Evolutionary conservation across 23 red algal genomes (phyloP).

Genomic region (Gracilaria domingensis): DNA sequence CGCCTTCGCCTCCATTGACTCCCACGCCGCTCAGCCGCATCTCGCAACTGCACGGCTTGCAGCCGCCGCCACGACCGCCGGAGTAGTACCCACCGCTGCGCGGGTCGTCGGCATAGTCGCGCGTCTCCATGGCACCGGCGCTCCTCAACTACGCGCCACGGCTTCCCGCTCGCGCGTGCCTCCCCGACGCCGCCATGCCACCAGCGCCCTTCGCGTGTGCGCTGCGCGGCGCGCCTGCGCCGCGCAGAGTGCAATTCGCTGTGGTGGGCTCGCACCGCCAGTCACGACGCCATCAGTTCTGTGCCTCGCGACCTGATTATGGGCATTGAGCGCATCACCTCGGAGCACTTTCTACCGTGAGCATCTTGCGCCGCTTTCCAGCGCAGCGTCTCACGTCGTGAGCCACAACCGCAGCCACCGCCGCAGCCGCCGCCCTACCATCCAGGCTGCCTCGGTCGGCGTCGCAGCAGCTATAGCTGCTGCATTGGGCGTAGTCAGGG

Average conservation of each 20-base stretch:
- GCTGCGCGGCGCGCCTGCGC: too few species aligned
- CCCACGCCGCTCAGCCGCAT: slow-evolving; percentile 4
- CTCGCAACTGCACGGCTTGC: neutral
- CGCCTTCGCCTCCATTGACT: neutral
- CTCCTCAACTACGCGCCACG: slow-evolving; percentile 35
- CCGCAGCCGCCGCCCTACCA: too few species aligned
- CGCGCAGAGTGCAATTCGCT: neutral
- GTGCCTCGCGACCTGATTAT: slow-evolving; percentile 10
- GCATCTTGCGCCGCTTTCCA: too few species aligned
- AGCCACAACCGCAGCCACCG: too few species aligned
- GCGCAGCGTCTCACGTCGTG: too few species aligned
- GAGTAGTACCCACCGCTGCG: neutral
- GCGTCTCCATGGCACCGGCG: neutral
- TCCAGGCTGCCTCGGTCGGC: too few species aligned
- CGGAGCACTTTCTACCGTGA: slow-evolving; percentile 25
- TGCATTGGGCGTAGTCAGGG: too few species aligned
- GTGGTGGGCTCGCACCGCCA: neutral
- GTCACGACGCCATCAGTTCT: neutral
- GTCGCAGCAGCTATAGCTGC: too few species aligned
- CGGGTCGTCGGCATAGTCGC: neutral
- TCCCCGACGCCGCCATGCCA: too few species aligned
- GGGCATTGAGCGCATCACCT: slow-evolving; percentile 45
- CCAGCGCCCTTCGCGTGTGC: neutral
- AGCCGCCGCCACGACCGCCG: slow-evolving; percentile 5
- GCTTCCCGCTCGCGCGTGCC: slow-evolving; percentile 20